Conservation (phyloP, 2,329 filamentous ascomycete genomes). For the Ceratocystis lukuohia region DNA sequence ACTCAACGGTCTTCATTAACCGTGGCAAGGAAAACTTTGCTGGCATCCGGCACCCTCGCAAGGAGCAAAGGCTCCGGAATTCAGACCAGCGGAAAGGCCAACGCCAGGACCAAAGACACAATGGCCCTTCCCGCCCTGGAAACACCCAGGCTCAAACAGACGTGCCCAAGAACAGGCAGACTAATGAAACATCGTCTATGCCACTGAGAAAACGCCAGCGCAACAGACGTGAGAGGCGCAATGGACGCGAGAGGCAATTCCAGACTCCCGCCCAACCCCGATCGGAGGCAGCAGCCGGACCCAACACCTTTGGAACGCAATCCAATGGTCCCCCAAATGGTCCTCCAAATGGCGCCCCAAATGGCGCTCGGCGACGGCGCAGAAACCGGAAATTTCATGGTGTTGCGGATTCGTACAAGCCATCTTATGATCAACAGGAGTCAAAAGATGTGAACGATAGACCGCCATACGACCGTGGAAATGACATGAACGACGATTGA, state of each 20-base stretch:
- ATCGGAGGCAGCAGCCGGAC: background rate
- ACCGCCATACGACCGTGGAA: background rate
- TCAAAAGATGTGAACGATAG: background rate
- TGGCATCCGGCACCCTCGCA: conserved; percentile 44
- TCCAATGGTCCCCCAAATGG: background rate
- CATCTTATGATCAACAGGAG: conserved; percentile 4
- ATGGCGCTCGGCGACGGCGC: background rate
- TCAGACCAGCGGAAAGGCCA: background rate
- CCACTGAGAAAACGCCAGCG: background rate
- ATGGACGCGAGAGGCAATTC: background rate
- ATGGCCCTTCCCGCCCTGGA: background rate
- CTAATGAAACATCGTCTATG: background rate
- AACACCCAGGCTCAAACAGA: background rate
- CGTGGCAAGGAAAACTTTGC: conserved; percentile 57
- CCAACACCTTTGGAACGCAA: background rate
- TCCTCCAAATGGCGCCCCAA: background rate
- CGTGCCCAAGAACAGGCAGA: background rate
- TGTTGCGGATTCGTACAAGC: conserved; percentile 18
- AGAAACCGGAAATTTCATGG: conserved; percentile 8
- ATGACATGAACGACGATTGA: background rate
- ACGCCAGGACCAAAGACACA: background rate
- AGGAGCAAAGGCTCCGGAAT: conserved; percentile 25
- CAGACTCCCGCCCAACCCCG: background rate
- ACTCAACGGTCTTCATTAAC: conserved; percentile 53
- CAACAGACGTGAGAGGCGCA: background rate